These are phyloP conservation scores for Yamadazyma atmosphaerica DNA, from an alignment of 1,139 yeast genomes.

Conservation along the genomic window DNA sequence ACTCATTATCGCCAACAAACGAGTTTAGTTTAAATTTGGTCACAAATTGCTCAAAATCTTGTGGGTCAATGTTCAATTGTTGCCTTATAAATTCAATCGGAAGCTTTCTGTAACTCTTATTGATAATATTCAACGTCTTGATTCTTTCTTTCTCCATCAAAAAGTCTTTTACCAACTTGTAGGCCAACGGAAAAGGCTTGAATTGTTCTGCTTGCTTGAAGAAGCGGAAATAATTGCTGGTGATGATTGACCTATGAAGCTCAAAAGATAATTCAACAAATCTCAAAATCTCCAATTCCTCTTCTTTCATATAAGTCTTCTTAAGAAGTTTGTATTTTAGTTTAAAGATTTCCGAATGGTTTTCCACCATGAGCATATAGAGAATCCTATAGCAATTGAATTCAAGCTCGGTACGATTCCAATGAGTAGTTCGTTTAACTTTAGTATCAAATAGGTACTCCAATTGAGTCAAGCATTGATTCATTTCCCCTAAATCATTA, in stretches of 20 bases:
- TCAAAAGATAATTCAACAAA: constrained; percentile 26
- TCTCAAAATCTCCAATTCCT: constrained; percentile 19
- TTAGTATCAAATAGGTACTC: constrained; percentile 54
- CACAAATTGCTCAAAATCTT: constrained; percentile 35
- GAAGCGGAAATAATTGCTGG: constrained; percentile 54
- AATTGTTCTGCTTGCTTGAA: constrained; percentile 41
- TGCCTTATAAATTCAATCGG: constrained; percentile 43
- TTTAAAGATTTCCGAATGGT: constrained; percentile 49
- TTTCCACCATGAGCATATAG: constrained; percentile 77
- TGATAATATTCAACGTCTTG: constrained; percentile 56
- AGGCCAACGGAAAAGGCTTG: constrained; percentile 21
- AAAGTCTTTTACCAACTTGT: constrained; percentile 36
- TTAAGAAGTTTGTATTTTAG: constrained; percentile 24
- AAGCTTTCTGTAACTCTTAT: constrained; percentile 61
- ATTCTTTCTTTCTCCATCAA: constrained; percentile 58
- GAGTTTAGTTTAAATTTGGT: constrained; percentile 36
- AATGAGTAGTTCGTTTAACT: constrained; percentile 12
- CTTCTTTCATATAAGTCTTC: constrained; percentile 19
- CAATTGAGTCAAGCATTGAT: constrained; percentile 89
- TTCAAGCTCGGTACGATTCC: constrained; percentile 45
- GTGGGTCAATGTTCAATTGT: constrained; percentile 46
- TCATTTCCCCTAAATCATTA: constrained; percentile 88
- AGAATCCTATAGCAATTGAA: constrained; percentile 75
- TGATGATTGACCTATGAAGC: constrained; percentile 21
- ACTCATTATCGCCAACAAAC: constrained; percentile 31